Base-by-base conservation (phyloP, 2,329 filamentous ascomycete species). In the Rutstroemia sp. region DNA sequence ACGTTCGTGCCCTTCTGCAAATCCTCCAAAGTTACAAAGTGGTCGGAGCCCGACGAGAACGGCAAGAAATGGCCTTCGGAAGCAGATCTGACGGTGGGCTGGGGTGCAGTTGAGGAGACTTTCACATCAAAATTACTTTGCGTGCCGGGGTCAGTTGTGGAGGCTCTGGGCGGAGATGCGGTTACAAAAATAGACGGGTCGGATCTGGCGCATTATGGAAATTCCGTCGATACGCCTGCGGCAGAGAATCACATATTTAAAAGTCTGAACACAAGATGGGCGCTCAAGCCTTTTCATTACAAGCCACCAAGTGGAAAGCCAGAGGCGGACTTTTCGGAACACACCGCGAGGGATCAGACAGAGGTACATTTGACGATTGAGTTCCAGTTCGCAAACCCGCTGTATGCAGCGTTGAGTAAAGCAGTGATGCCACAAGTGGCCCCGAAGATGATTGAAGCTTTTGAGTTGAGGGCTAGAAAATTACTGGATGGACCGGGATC, bases 1-100 rank as follows among this genome's bases (percentile, higher is more conserved):
- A 71, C 77, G 62, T 99, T 97, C 77, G 82, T 99, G n/a, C 94
- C 94, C 10, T 96, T 95, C 79, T 95, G 92, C 74, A 80, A 82
- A 45, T 77, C 77, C 47, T 92, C 88, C 39, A 80, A 78, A 59
- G 90, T 97, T 42, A 96, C 90, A 1, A 77, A 78, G 57, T 90
- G 87, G 80, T 86, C 88, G 6, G 54, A 69, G 12, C 76, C 81
- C 8, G 76, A 81, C 66, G 59, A 73, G 25, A 68, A 73, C 1
- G 62, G 63, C 51, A 73, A 73, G 27, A 73, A 72, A 45, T 88
- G 82, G 77, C 94, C 94, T 0, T 79, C 84, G 27, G 80, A 86
- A 60, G 94, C 89, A 14, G 85, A 87, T 67, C 77, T 99, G 12
- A 87, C 86, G 8, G 84, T 95, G 37, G 94, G 94, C 62, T 97